Conservation (phyloP, 352 stramenopile species). For the Globisporangium spiculum region DNA sequence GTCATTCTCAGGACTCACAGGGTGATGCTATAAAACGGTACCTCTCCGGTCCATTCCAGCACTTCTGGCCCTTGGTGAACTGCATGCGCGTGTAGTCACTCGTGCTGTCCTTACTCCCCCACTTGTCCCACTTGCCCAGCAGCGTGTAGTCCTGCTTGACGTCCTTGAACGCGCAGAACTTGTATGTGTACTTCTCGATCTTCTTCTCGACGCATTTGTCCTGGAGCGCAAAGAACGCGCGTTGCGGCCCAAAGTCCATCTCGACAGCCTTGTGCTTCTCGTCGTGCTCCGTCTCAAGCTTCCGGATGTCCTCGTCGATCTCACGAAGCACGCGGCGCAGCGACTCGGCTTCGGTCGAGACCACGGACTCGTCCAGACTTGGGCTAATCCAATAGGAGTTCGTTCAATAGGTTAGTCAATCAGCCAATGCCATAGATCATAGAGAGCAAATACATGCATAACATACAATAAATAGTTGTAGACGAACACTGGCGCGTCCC, state of each 20-base stretch:
- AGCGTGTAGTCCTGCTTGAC: slow-evolving; percentile 78
- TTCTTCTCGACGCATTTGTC: slow-evolving; percentile 74
- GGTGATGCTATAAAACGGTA: slow-evolving; percentile 8
- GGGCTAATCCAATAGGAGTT: slow-evolving; percentile 31
- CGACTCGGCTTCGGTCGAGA: slow-evolving; percentile 59
- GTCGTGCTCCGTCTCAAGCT: slow-evolving; percentile 48
- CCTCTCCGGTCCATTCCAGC: slow-evolving; percentile 90
- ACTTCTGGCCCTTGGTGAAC: slow-evolving; percentile 83
- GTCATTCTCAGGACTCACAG: neutral
- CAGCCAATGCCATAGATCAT: neutral
- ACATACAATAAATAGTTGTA: slow-evolving; percentile 80
- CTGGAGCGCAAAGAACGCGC: slow-evolving; percentile 73
- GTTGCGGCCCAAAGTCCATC: slow-evolving; percentile 67
- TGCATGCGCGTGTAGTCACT: slow-evolving; percentile 55
- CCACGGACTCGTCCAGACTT: slow-evolving; percentile 49
- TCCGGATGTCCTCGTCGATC: slow-evolving; percentile 61
- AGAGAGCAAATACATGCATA: neutral
- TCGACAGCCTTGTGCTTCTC: slow-evolving; percentile 35
- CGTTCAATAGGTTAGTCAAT: neutral
- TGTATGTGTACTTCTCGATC: slow-evolving; percentile 89
- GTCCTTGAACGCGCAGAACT: slow-evolving; percentile 81
- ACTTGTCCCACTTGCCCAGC: slow-evolving; percentile 77
- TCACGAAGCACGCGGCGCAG: slow-evolving; percentile 61
- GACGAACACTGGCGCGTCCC: slow-evolving; percentile 62
- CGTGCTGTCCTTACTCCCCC: slow-evolving; percentile 19